Conservation (phyloP, 345 rosid species). For the Citropsis articulata region DNA sequence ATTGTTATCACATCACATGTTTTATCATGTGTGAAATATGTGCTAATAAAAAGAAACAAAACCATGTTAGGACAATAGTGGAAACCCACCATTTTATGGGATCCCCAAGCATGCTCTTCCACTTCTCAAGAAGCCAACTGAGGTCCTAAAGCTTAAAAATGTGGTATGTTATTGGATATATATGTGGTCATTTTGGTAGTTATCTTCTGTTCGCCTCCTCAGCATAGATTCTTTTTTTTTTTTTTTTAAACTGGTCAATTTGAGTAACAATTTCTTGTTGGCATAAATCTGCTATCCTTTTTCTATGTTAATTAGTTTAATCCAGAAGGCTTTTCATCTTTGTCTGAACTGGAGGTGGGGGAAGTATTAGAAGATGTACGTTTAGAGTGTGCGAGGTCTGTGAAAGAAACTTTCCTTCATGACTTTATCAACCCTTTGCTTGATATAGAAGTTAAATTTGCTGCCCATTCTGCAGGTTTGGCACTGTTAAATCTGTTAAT, state of each 20-base stretch:
- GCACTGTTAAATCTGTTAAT: slow-evolving; percentile 70
- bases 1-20: slow-evolving; percentile 4
- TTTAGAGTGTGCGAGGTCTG: slow-evolving; percentile 81
- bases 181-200: not conserved
- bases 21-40: not conserved
- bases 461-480: slow-evolving; percentile 69
- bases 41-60: slow-evolving; percentile 27
- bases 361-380: slow-evolving; percentile 84
- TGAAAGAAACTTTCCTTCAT: slow-evolving; percentile 5
- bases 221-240: too few relatives aligned
- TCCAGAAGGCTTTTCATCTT: slow-evolving; percentile 43
- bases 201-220: not conserved
- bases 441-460: slow-evolving; percentile 12
- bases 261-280: too few relatives aligned
- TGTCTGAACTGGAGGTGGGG: slow-evolving; percentile 60
- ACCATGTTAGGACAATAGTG: slow-evolving; percentile 43
- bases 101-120: slow-evolving; percentile 76
- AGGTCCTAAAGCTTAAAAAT: slow-evolving; percentile 74
- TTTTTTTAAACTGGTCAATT: too few relatives aligned
- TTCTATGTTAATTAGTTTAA: slow-evolving; percentile 48
- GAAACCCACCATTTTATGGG: slow-evolving; percentile 42
- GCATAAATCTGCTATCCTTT: not conserved
- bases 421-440: slow-evolving; percentile 1
- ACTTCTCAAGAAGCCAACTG: slow-evolving; percentile 74
- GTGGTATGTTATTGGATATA: slow-evolving; percentile 48